Conservation (phyloP, 805 yeast species). For the Cyberlindnera suaveolens region DNA sequence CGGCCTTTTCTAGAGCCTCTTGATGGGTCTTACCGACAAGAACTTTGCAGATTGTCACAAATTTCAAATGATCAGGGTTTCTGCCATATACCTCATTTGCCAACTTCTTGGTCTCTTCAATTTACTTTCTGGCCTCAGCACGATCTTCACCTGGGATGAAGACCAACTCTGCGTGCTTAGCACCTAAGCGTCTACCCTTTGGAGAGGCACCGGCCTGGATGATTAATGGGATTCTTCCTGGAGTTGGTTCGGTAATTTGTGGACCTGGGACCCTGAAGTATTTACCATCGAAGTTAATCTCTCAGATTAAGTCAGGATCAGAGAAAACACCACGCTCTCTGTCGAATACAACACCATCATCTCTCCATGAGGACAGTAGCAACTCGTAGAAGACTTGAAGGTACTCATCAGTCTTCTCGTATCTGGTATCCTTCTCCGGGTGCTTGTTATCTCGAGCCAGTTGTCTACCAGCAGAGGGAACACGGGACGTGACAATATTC, state of each 20-base stretch:
- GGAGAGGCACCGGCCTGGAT: conserved; percentile 42
- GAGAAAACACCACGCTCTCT: conserved; percentile 28
- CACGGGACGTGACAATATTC: conserved; percentile 39
- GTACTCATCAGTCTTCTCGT: conserved; percentile 38
- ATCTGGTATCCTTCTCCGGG: conserved; percentile 37
- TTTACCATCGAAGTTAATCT: conserved; percentile 36
- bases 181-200: conserved; percentile 37
- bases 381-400: conserved; percentile 35
- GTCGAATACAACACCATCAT: conserved; percentile 29
- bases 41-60: conserved; percentile 31
- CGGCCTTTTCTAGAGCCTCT: conserved; percentile 33
- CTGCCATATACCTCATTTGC: conserved; percentile 33
- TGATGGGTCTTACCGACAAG: conserved; percentile 35
- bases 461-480: conserved; percentile 39
- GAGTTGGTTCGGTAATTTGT: conserved; percentile 36
- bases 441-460: conserved; percentile 30
- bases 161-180: conserved; percentile 37
- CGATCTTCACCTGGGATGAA: conserved; percentile 32
- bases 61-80: conserved; percentile 33
- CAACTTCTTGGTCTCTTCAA: conserved; percentile 27
- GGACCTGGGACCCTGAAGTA: conserved; percentile 35
- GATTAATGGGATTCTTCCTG: conserved; percentile 38
- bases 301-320: conserved; percentile 34
- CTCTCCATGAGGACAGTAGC: conserved; percentile 39
- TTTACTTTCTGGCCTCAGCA: conserved; percentile 25